Conservation (phyloP, 768 basidiomycete species). For the Phanerochaete carnosa region DNA sequence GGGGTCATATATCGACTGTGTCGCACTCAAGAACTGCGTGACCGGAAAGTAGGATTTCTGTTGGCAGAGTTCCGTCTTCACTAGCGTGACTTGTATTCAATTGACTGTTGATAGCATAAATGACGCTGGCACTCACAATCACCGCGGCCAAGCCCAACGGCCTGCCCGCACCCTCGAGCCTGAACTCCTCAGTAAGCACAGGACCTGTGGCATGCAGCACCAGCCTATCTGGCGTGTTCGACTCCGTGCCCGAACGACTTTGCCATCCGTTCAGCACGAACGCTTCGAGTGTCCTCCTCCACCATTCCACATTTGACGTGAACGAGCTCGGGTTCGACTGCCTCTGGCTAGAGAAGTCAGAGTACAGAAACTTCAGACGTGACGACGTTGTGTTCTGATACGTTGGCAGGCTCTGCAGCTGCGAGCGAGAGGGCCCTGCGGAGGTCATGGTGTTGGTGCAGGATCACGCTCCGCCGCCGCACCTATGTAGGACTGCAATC, state of each 20-base stretch:
- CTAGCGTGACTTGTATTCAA: conserved; percentile 42
- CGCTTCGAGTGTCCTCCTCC: conserved; percentile 65
- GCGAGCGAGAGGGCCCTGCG: conserved; percentile 7
- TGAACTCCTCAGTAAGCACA: conserved; percentile 52
- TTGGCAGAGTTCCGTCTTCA: conserved; percentile 63
- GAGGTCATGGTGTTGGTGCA: conserved; percentile 16
- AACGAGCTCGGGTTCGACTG: conserved; percentile 82
- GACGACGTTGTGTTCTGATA: conserved; percentile 43
- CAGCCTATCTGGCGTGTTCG: conserved; percentile 41
- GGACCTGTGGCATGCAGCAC: conserved; percentile 53
- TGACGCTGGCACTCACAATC: conserved; percentile 52
- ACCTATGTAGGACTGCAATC: not conserved
- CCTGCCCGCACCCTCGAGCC: conserved; percentile 68
- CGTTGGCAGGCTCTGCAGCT: conserved; percentile 36
- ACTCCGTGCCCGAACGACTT: conserved; percentile 12
- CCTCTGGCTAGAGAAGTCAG: conserved; percentile 83
- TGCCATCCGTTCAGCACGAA: conserved; percentile 61
- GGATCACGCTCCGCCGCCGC: not conserved
- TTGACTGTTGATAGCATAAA: not conserved
- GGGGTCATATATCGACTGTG: conserved; percentile 62
- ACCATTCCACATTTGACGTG: conserved; percentile 83
- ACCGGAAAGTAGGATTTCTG: conserved; percentile 43
- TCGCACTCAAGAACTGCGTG: conserved; percentile 51
- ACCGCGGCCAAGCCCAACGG: conserved; percentile 70
- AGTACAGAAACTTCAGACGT: conserved; percentile 79